Conservation (phyloP, 306 rosid genomes). For the Calophaca sinica region DNA sequence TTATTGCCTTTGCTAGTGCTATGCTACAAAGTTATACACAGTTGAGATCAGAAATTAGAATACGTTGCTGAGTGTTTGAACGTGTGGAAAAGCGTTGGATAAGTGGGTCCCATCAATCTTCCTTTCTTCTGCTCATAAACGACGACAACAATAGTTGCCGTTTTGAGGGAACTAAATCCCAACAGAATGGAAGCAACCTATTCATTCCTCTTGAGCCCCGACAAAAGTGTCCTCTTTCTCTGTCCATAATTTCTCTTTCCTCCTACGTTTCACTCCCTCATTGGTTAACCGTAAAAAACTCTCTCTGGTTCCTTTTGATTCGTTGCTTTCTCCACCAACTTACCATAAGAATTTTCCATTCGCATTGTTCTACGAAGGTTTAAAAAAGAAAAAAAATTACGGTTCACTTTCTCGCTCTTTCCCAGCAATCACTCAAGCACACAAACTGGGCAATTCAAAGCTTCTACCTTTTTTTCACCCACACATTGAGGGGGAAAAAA, state of each 20-base stretch:
- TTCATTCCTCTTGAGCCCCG: conserved; percentile 14
- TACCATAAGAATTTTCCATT: conserved; percentile 44
- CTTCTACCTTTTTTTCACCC: conserved; percentile 43
- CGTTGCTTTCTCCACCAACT: conserved; percentile 66
- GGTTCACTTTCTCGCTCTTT: conserved; percentile 52
- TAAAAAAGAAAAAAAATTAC: neutral
- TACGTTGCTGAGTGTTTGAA: conserved; percentile 31
- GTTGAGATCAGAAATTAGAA: neutral
- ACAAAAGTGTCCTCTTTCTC: conserved; percentile 45
- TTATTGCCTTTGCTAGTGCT: conserved; percentile 2
- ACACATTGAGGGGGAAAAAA: neutral
- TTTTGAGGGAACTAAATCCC: conserved; percentile 15
- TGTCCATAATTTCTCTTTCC: conserved; percentile 2
- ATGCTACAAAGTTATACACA: too few species aligned
- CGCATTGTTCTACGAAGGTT: neutral
- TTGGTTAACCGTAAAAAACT: conserved; percentile 35
- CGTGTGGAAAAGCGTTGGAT: conserved; percentile 86
- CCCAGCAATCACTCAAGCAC: conserved; percentile 27
- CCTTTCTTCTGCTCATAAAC: conserved; percentile 12
- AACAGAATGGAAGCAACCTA: neutral
- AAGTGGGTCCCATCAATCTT: conserved; percentile 60
- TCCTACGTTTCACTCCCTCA: conserved; percentile 51
- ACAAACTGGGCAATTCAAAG: conserved; percentile 14
- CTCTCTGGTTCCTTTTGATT: conserved; percentile 41
- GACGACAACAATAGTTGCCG: conserved; percentile 36